Evolutionary conservation across 805 yeast species (phyloP).

Genomic region (Sugiyamaella marilandica): DNA sequence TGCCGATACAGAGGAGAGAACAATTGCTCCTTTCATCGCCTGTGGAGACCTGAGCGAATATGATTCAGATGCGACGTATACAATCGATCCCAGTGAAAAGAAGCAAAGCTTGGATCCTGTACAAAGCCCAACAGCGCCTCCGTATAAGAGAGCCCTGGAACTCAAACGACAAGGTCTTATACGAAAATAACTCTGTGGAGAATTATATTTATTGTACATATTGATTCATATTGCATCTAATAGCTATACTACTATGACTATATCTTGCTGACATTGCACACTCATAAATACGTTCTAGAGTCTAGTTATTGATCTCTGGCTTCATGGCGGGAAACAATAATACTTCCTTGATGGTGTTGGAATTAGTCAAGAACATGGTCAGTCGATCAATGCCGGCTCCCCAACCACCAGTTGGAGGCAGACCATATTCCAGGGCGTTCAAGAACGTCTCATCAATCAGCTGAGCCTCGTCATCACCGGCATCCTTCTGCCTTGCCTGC

Average conservation of each 20-base stretch:
- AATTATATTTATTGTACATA: too few species aligned
- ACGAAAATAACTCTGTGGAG: slow-evolving; percentile 3
- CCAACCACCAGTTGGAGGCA: slow-evolving; percentile 99
- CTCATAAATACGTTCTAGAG: neutral
- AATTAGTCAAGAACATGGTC: slow-evolving; percentile 96
- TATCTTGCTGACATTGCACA: too few species aligned
- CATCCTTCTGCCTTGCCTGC: slow-evolving; percentile 97
- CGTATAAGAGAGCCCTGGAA: slow-evolving; percentile 88
- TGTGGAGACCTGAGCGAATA: slow-evolving; percentile 87
- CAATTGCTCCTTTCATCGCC: slow-evolving; percentile 86
- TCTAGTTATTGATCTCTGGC: slow-evolving; percentile 59
- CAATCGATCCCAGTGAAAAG: slow-evolving; percentile 40
- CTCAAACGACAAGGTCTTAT: slow-evolving; percentile 71
- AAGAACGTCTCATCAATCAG: slow-evolving; percentile 94
- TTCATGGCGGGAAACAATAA: slow-evolving; percentile 97
- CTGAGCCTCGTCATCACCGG: slow-evolving; percentile 99
- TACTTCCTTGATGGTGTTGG: slow-evolving; percentile 96
- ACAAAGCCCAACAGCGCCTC: slow-evolving; percentile 94
- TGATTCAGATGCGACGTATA: slow-evolving; percentile 94
- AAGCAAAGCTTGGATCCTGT: slow-evolving; percentile 74
- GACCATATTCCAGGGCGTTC: slow-evolving; percentile 95
- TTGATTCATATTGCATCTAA: too few species aligned
- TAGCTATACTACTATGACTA: too few species aligned
- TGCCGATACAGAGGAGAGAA: slow-evolving; percentile 42
- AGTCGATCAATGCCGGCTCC: slow-evolving; percentile 98